Evolutionary conservation across 2,329 filamentous ascomycete species (phyloP), one percentile per base, ranked within the genome.

Genomic region (Helicocarpus griseus): DNA sequence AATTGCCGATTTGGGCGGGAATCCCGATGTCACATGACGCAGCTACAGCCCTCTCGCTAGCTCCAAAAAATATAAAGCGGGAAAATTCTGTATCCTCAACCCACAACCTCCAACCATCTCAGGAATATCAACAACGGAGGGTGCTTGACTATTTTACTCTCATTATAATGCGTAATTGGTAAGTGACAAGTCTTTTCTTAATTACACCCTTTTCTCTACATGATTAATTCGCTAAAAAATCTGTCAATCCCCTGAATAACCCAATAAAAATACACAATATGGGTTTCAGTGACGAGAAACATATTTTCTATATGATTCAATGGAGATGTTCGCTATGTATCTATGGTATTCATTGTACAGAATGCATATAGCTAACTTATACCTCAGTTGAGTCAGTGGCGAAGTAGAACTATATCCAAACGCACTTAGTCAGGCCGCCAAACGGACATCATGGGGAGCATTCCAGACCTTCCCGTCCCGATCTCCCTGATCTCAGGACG

Each of bases 181-280:
- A 60, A 58, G 68, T 68, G 63, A 63, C n/a, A 64, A 47, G 5
- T 14, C 52, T 19, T 13, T 21, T 19, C 41, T 47, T 33, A 39
- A 2, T 54, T 36, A 17, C 17, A 9, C 14, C 29, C 9, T 36
- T 31, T 38, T 36, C 22, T 61, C 68, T 63, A 69, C 66, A 86
- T 86, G 83, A 86, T 82, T 81, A 81, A 49, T 72, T 76, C 65
- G 72, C 73, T 73, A 70, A 69, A 70, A 74, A 81, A 87, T 88
- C 85, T 88, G 85, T 88, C 85, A 88, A 87, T 88, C 85, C 82
- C 77, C 85, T 86, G 83, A 87, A n/a, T 73, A 73, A 73, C 72
- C 67, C 60, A 41, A 38, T 48, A 35, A 28, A 22, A 31, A 28
- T 48, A 47, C 54, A 28, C 24, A 31, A 28, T 48, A 47, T 55